Evolutionary conservation across 1,284 basidiomycete genomes (phyloP).

Genomic region (Nidula niveotomentosa): DNA sequence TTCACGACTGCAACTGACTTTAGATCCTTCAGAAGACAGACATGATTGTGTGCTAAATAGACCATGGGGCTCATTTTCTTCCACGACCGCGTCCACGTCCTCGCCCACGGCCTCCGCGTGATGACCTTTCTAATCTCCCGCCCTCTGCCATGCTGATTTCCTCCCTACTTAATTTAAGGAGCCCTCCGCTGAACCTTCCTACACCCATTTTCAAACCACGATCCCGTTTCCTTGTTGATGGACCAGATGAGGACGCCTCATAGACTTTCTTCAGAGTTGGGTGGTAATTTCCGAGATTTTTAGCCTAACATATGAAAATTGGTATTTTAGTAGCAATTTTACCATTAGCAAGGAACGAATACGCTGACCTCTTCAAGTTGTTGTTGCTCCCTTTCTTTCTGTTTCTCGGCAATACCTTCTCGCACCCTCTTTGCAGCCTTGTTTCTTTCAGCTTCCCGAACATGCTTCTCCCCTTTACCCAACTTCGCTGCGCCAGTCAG

Average conservation of each 20-base stretch:
- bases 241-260: constrained; percentile 34
- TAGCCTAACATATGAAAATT: constrained; percentile 47
- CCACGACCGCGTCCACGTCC: neutral
- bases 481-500: constrained; percentile 62
- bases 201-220: constrained; percentile 74
- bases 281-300: constrained; percentile 79
- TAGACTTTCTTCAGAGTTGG: constrained; percentile 70
- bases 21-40: too few species aligned
- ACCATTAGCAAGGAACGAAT: neutral
- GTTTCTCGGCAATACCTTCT: constrained; percentile 64
- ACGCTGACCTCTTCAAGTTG: constrained; percentile 62
- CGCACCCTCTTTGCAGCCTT: constrained; percentile 69
- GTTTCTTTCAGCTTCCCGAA: constrained; percentile 61
- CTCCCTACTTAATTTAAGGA: constrained; percentile 57
- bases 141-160: constrained; percentile 50
- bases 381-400: constrained; percentile 50
- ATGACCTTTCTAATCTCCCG: constrained; percentile 4
- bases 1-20: too few species aligned
- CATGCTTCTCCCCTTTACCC: constrained; percentile 65
- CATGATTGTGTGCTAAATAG: too few species aligned
- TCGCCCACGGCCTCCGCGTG: constrained; percentile 4
- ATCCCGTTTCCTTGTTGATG: constrained; percentile 44
- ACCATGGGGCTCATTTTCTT: neutral
- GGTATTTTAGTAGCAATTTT: constrained; percentile 5
- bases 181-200: constrained; percentile 70